A percentile compares a stretch with the other conserved stretches of the same genome.
phyloP scores from a whole-genome alignment of 768 basidiomycete species.

The Leccinellum rugosiceps region DNA sequence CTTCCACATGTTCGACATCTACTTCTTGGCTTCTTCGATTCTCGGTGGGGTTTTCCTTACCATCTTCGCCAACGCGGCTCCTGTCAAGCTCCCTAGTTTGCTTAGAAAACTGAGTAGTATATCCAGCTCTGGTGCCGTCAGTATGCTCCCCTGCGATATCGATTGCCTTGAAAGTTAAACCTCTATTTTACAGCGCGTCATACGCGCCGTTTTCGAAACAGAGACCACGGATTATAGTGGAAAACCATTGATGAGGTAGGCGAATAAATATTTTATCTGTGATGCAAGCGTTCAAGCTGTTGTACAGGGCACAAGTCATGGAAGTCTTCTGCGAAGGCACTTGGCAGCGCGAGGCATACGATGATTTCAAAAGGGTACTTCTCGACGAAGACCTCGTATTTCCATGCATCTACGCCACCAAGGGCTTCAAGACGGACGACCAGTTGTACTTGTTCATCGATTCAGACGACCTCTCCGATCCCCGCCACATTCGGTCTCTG shows the following conservation, averaged over 20 bases:
- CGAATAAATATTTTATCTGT: too few relatives aligned
- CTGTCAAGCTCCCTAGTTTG: slow-evolving; percentile 6
- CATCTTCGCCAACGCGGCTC: slow-evolving; percentile 10
- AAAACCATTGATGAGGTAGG: slow-evolving; percentile 17
- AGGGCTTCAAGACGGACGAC: slow-evolving; percentile 22
- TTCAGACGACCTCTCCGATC: slow-evolving; percentile 21
- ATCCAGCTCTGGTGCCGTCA: slow-evolving; percentile 4
- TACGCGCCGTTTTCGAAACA: neutral
- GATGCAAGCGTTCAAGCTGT: neutral
- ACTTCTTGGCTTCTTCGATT: slow-evolving; percentile 9
- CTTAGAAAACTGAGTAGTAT: slow-evolving; percentile 4
- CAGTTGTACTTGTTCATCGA: slow-evolving; percentile 22
- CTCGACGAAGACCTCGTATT: slow-evolving; percentile 21
- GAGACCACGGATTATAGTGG: slow-evolving; percentile 1
- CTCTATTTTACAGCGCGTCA: neutral
- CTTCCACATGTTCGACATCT: slow-evolving; percentile 13
- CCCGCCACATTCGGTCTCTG: slow-evolving; percentile 18
- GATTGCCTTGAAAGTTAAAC: neutral
- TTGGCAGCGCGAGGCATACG: slow-evolving; percentile 18
- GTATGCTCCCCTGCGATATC: neutral
- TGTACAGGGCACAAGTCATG: slow-evolving; percentile 14
- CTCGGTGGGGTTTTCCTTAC: slow-evolving; percentile 16
- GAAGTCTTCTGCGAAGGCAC: slow-evolving; percentile 10
- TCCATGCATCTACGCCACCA: slow-evolving; percentile 22
- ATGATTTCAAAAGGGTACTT: slow-evolving; percentile 19